A percentile compares a stretch with the other conserved stretches of the same genome.
These are phyloP conservation scores for Pseudoperonospora humuli DNA, from an alignment of 352 stramenopile genomes.

Conservation along the genomic window DNA sequence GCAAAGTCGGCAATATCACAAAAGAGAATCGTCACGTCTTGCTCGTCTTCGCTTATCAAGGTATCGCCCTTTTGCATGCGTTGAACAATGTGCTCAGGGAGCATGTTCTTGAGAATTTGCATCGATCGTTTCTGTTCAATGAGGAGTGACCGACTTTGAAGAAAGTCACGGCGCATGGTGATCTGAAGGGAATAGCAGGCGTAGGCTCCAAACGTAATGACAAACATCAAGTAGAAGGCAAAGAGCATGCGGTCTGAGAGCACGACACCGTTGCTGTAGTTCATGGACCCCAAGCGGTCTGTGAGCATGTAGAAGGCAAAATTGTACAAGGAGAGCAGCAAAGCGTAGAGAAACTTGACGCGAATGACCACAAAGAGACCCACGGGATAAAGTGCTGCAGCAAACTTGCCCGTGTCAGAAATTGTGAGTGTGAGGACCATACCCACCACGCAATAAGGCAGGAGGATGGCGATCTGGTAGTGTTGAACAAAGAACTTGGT, in stretches of 20 bases:
- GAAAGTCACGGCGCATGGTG: conserved; percentile 76
- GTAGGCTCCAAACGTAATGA: conserved; percentile 64
- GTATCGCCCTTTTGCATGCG: conserved; percentile 80
- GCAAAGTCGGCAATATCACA: conserved; percentile 81
- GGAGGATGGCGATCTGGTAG: conserved; percentile 66
- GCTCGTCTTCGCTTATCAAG: conserved; percentile 79
- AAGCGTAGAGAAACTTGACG: conserved; percentile 78
- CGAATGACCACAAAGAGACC: conserved; percentile 76
- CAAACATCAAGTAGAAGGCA: conserved; percentile 60
- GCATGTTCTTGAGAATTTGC: conserved; percentile 82
- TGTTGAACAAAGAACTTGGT: conserved; percentile 68
- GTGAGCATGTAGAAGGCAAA: conserved; percentile 67
- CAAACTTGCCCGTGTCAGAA: conserved; percentile 78
- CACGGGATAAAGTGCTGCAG: conserved; percentile 69
- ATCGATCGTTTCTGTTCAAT: conserved; percentile 74
- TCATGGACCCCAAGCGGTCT: conserved; percentile 13
- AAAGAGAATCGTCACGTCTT: conserved; percentile 84
- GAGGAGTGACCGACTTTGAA: conserved; percentile 68
- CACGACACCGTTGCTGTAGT: conserved; percentile 27
- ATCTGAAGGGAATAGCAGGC: conserved; percentile 81
- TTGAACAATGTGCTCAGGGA: conserved; percentile 76
- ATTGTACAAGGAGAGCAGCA: conserved; percentile 72
- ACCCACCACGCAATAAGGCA: conserved; percentile 56
- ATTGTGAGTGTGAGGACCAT: conserved; percentile 81
- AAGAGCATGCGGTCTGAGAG: conserved; percentile 61